These are phyloP conservation scores for Coriolopsis trogii DNA, from an alignment of 1,284 basidiomycete genomes.

Conservation along the genomic window DNA sequence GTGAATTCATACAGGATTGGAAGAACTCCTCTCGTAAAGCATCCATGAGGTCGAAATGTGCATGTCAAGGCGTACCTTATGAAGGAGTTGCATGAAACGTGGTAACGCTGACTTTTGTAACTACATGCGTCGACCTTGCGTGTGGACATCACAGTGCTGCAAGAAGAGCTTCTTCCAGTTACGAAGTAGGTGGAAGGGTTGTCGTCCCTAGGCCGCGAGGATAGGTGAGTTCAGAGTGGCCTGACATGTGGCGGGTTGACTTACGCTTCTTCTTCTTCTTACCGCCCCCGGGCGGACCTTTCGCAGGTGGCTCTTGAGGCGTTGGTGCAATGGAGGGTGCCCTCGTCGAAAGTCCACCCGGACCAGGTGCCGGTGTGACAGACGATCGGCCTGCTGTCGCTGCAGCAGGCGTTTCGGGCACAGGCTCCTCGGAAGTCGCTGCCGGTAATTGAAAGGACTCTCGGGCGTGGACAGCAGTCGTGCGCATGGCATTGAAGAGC, in stretches of 20 bases:
- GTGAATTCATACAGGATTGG: not conserved
- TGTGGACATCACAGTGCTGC: conserved; percentile 4
- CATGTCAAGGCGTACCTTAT: not conserved
- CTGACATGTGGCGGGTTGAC: conserved; percentile 22
- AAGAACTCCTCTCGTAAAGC: not conserved
- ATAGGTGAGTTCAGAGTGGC: not conserved
- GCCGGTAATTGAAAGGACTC: conserved; percentile 43
- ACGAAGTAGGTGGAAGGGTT: no score
- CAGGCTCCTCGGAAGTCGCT: conserved; percentile 36
- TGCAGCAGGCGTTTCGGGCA: conserved; percentile 44
- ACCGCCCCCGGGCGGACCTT: conserved; percentile 51
- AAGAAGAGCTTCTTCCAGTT: no score
- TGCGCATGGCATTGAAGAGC: conserved; percentile 73
- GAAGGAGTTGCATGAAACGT: no score
- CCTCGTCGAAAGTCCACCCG: conserved; percentile 46
- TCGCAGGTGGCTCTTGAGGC: conserved; percentile 50
- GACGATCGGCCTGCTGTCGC: conserved; percentile 44
- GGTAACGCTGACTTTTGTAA: no score
- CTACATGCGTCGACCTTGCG: no score
- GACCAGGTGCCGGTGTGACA: conserved; percentile 56
- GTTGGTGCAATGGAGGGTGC: conserved; percentile 39
- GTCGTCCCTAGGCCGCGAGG: conserved; percentile 21
- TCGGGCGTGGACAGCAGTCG: conserved; percentile 70
- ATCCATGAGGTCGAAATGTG: not conserved
- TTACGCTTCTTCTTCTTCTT: conserved; percentile 75